Percentiles rank a stretch among this genome's conserved stretches.
phyloP scores from a whole-genome alignment of 768 basidiomycete genomes.

The Termitomyces eurrhizus region DNA sequence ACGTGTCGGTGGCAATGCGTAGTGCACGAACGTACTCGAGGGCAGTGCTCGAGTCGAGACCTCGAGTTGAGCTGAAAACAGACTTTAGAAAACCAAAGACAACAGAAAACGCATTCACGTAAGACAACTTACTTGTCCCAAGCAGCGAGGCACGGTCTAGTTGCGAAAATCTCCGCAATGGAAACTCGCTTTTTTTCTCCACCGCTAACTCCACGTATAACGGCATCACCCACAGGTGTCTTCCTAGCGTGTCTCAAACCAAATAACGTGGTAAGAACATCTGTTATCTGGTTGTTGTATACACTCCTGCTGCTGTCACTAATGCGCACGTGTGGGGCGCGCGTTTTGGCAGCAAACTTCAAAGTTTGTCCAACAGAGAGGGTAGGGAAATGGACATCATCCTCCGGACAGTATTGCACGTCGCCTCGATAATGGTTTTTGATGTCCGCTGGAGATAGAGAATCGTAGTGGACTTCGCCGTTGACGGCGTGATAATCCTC shows the following conservation, averaged over 20 bases:
- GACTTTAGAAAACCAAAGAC: background rate
- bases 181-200: conserved; percentile 57
- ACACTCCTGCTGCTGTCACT: conserved; percentile 38
- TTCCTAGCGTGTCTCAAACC: conserved; percentile 72
- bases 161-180: conserved; percentile 62
- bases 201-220: conserved; percentile 52
- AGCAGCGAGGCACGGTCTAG: conserved; percentile 50
- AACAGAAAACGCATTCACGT: background rate
- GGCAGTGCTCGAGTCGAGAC: conserved; percentile 67
- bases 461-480: conserved; percentile 77
- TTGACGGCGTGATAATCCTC: conserved; percentile 62
- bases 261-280: conserved; percentile 62
- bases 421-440: conserved; percentile 68
- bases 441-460: conserved; percentile 63
- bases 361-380: conserved; percentile 78
- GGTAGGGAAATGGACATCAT: conserved; percentile 82
- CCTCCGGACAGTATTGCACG: conserved; percentile 77
- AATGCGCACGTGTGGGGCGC: conserved; percentile 55
- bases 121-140: conserved; percentile 20
- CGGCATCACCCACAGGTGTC: conserved; percentile 64
- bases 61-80: conserved; percentile 52
- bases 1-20: conserved; percentile 58
- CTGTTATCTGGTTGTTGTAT: conserved; percentile 41
- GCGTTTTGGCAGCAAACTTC: conserved; percentile 59
- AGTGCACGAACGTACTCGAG: conserved; percentile 69